These are phyloP conservation scores for Xylaria castorea DNA, from an alignment of 495 filamentous ascomycete genomes.

Conservation along the genomic window DNA sequence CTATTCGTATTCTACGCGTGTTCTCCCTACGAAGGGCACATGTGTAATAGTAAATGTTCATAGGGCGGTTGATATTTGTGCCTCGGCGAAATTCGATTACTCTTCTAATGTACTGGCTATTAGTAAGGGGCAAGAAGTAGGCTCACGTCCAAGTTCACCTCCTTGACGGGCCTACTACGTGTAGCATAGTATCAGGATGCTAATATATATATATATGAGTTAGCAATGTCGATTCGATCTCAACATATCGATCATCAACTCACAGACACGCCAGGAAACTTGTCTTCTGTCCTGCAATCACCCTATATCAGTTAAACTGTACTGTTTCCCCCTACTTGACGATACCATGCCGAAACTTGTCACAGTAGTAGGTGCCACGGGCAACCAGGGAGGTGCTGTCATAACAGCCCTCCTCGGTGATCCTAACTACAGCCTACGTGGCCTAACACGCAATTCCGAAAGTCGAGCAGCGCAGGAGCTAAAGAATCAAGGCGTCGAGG, in stretches of 20 bases:
- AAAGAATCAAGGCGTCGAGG: slow-evolving; percentile 44
- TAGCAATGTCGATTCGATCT: background rate
- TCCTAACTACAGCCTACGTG: slow-evolving; percentile 47
- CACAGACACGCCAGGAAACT: background rate
- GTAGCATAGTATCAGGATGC: background rate
- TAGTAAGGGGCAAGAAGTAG: background rate
- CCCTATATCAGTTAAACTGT: background rate
- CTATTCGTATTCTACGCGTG: background rate
- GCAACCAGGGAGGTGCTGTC: slow-evolving; percentile 53
- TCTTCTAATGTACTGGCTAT: background rate
- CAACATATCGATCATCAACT: background rate
- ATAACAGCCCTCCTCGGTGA: slow-evolving; percentile 42
- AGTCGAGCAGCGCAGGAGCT: slow-evolving; percentile 46
- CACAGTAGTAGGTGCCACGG: slow-evolving; percentile 56
- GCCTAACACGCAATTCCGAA: slow-evolving; percentile 49
- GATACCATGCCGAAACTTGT: slow-evolving; percentile 36
- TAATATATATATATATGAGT: slow-evolving; percentile 7
- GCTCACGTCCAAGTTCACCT: too few species aligned
- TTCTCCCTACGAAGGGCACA: background rate
- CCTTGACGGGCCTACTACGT: background rate
- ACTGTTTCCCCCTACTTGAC: background rate
- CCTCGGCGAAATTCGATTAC: background rate
- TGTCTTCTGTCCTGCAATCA: background rate
- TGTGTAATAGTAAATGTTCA: too few species aligned
- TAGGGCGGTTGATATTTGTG: background rate